Percentiles rank a stretch among this genome's conserved stretches.
These are phyloP conservation scores for Oldenlandia corymbosa DNA, from an alignment of 257 asterid species.

Conservation along the genomic window DNA sequence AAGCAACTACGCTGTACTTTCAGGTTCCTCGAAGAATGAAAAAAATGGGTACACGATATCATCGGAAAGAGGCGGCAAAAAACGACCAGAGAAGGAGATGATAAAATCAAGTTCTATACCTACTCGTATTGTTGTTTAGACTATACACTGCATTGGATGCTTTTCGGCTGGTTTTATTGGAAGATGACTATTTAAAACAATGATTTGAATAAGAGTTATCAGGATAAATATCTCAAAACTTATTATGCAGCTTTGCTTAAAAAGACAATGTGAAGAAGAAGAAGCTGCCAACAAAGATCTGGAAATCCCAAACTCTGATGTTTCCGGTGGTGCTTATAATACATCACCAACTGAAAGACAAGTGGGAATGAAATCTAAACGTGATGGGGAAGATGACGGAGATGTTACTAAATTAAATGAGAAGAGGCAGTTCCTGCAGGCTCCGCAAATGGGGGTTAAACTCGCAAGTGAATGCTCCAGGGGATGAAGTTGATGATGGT, in stretches of 20 bases:
- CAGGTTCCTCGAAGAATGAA: constrained; percentile 93
- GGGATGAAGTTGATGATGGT: constrained; percentile 53
- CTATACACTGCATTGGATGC: constrained; percentile 86
- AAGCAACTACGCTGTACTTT: constrained; percentile 92
- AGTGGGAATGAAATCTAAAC: constrained; percentile 71
- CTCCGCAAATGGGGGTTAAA: constrained; percentile 50
- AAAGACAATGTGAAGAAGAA: constrained; percentile 56
- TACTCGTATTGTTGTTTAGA: constrained; percentile 90
- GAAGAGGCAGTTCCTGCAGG: constrained; percentile 76
- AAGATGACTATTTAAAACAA: constrained; percentile 80
- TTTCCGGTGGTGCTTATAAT: constrained; percentile 25
- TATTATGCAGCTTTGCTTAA: constrained; percentile 77
- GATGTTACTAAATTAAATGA: constrained; percentile 78
- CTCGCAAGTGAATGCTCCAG: constrained; percentile 59
- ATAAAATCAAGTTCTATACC: constrained; percentile 75
- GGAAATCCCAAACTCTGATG: constrained; percentile 29
- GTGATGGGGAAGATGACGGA: constrained; percentile 51
- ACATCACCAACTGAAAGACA: constrained; percentile 51
- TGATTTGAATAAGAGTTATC: no score
- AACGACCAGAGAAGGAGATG: constrained; percentile 75
- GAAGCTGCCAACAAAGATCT: constrained; percentile 42
- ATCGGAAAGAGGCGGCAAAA: constrained; percentile 82
- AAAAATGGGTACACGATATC: constrained; percentile 85
- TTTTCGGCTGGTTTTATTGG: constrained; percentile 54
- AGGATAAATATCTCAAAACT: constrained; percentile 84